phyloP scores from a whole-genome alignment of 371 early-diverging fungal genomes.

The Conidiobolus incongruus region DNA sequence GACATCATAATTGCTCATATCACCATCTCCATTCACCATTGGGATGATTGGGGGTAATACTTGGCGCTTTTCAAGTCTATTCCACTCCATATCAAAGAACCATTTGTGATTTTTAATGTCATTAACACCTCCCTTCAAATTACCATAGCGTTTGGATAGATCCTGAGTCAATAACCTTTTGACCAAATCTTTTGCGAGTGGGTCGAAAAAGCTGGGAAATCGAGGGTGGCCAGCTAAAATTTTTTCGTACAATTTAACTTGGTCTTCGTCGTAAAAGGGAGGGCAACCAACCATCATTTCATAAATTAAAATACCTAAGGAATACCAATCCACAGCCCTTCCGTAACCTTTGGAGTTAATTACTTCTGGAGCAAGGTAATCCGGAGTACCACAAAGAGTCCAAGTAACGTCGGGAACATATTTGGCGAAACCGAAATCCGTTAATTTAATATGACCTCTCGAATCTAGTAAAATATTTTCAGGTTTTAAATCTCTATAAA shows the following conservation, averaged over 20 bases:
- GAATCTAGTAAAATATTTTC: conserved; percentile 77
- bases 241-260: conserved; percentile 82
- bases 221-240: no score
- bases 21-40: conserved; percentile 60
- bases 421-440: conserved; percentile 99
- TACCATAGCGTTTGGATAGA: conserved; percentile 77
- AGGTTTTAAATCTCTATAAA: conserved; percentile 91
- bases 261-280: conserved; percentile 93
- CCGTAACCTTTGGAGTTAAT: conserved; percentile 91
- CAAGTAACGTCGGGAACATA: conserved; percentile 82
- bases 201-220: conserved; percentile 85
- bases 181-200: conserved; percentile 70
- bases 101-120: conserved; percentile 89
- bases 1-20: conserved; percentile 84
- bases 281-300: conserved; percentile 88
- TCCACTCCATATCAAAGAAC: conserved; percentile 89
- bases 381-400: conserved; percentile 98
- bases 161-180: conserved; percentile 70
- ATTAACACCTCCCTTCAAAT: conserved; percentile 63
- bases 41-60: conserved; percentile 84
- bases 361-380: conserved; percentile 96
- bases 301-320: conserved; percentile 85
- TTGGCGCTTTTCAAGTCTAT: conserved; percentile 38
- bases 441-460: conserved; percentile 95
- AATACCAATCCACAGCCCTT: conserved; percentile 92